Evolutionary conservation across 306 rosid genomes (phyloP), one percentile per base, ranked within the genome.

Genomic region (Spatholobus suberectus): DNA sequence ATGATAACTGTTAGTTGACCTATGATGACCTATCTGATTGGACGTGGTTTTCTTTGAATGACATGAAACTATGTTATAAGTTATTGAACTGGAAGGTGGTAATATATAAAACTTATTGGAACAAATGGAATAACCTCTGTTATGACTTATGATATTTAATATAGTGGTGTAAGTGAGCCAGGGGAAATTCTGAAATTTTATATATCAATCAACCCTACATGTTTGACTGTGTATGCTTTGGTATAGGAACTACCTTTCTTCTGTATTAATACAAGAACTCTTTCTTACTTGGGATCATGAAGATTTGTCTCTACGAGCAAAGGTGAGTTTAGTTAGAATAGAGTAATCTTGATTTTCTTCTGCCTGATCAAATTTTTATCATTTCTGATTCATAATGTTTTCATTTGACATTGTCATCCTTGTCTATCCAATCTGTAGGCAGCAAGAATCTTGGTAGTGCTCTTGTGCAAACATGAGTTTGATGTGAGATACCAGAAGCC

Each of bases 231-330:
- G n/a, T 65, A 24, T 75, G 55, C 17, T 77, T 29, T 88, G 76
- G 76, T 77, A 21, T 83, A 96, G 99, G 96, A 96, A 96, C 88
- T 96, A 96, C 85, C 97, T 94, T 57, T 96, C 99, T 0, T 96
- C 99, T 87, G 99, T 93, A 76, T 80, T 96, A 79, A 93, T 96
- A 84, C 99, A 96, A 90, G 99, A 96, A 87, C 91, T 96, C 73
- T 96, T 96, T 90, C 88, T 96, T 83, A 90, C 97, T 8, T 96
- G 98, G 99, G 99, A 96, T 88, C 99, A 96, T 84, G 99, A 96
- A 27, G 99, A 96, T 87, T 81, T 96, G 72, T 85, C 99, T 87
- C 89, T 96, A 65, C 90, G 99, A 32, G 92, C 91, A 73, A 96
- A 92, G 96, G 99, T 87, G 76, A 67, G 91, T 83, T 80, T 67